Percentiles rank a stretch among this genome's conserved stretches.
Conservation (phyloP, 257 asterid genomes). For the Forsythia viridissima region DNA sequence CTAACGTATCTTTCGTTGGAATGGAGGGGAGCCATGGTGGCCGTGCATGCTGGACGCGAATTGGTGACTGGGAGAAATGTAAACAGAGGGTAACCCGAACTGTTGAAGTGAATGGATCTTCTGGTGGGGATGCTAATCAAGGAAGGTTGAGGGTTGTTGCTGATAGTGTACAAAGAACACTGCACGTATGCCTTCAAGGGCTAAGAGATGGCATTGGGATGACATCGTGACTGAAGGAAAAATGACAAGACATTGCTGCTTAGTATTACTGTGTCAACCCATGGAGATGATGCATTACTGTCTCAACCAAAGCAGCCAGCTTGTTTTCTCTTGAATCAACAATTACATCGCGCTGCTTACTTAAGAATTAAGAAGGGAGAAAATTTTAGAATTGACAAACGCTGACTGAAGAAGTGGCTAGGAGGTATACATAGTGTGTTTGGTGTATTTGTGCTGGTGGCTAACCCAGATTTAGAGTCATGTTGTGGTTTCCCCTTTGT, state of each 20-base stretch:
- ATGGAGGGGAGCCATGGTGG: conserved; percentile 99
- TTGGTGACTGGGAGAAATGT: conserved; percentile 92
- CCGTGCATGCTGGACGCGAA: conserved; percentile 86
- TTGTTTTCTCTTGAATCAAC: not conserved
- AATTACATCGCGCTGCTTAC: not conserved
- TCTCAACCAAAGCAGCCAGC: not conserved
- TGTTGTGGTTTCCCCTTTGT: conserved; percentile 30
- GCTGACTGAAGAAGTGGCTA: conserved; percentile 6
- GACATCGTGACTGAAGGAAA: conserved; percentile 19
- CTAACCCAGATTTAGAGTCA: conserved; percentile 13
- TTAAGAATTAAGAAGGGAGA: conserved; percentile 2
- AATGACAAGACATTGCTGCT: not conserved
- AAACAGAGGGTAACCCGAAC: conserved; percentile 74
- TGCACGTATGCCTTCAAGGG: conserved; percentile 80
- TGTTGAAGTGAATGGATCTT: conserved; percentile 62
- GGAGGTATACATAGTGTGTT: conserved; percentile 5
- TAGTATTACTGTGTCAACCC: not conserved
- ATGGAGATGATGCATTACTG: not conserved
- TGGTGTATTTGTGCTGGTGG: conserved; percentile 21
- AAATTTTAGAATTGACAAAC: conserved; percentile 16
- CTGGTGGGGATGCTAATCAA: conserved; percentile 73
- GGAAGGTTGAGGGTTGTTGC: conserved; percentile 90
- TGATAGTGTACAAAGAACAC: conserved; percentile 82
- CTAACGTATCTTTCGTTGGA: conserved; percentile 66
- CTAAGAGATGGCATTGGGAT: conserved; percentile 67